Base-by-base conservation (phyloP, 2,329 filamentous ascomycete genomes). In the Cercospora beticola region DNA sequence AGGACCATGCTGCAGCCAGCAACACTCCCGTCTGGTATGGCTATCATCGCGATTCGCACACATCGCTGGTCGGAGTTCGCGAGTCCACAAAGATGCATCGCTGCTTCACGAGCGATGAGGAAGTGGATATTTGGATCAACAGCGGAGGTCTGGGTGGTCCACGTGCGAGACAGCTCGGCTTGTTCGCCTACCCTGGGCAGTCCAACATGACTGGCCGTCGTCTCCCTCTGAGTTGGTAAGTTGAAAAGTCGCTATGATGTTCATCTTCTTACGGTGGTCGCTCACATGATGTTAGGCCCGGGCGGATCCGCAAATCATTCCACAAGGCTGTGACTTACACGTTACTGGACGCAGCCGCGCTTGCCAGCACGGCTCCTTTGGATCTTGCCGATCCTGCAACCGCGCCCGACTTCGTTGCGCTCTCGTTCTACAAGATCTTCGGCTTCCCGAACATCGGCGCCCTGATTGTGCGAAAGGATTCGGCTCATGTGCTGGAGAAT, bases 391-490 rank as follows among this genome's bases (percentile, higher is more conserved):
- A 88, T 62, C 76, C 81, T 3, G 80, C 81, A 7, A 79, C 77
- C 7, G 85, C 86, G 1, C 88, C 88, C 0, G 88, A 90, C 75
- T 89, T 90, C 71, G 84, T 85, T 6, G 86, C 85, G 58, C 77
- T 89, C 16, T 88, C 86, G 10, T 84, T 90, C 67, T 89, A 90
- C 79, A 90, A 90, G 77, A 88, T 90, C 71, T 90, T 90, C 72
- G 88, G 88, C 0, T 89, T 88, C 65, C 88, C n/a, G 1, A 87
- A 90, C 72, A 81, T 90, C 12, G 88, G 88, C 4, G 87, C 85
- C 0, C 76, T 90, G 9, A 81, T 90, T 31, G 85, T 89, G 9
- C 83, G 87, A 18, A 83, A 82, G 72, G 80, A 82, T 10, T 86
- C 88, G 0, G 85, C 84, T 0, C 83, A 87, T 69, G 82, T 88